Conservation (phyloP, 2,329 filamentous ascomycete genomes). For the Hymenoscyphus infarciens region DNA sequence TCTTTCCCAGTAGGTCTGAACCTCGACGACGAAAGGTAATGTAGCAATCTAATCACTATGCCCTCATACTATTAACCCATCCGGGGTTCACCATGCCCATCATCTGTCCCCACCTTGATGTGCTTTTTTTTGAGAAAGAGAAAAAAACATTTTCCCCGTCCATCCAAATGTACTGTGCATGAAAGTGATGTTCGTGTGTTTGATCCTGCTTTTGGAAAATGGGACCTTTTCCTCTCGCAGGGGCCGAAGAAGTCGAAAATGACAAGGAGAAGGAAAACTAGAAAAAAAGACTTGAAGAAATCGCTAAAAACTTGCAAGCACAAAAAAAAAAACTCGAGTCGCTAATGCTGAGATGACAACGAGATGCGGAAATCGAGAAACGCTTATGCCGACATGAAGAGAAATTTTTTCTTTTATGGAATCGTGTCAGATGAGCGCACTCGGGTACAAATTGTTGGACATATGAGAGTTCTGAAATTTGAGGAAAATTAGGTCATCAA, state of each 20-base stretch:
- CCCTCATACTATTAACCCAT: not conserved
- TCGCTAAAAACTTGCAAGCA: slow-evolving; percentile 27
- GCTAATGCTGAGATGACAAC: slow-evolving; percentile 27
- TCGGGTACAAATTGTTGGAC: slow-evolving; percentile 32
- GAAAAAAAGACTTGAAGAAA: slow-evolving; percentile 23
- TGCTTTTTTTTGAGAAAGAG: not conserved
- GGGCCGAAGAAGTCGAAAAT: not conserved
- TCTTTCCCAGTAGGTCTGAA: not conserved
- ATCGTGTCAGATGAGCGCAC: slow-evolving; percentile 16
- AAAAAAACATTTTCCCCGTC: not conserved
- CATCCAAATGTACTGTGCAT: not conserved
- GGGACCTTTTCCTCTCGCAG: not conserved
- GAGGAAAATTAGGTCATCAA: slow-evolving; percentile 4
- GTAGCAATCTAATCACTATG: not conserved
- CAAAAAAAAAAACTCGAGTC: slow-evolving; percentile 23
- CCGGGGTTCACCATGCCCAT: not conserved
- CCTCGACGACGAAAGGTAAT: not conserved
- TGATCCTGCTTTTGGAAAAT: not conserved
- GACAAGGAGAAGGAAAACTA: not conserved
- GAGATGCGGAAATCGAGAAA: slow-evolving; percentile 19
- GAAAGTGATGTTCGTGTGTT: not conserved
- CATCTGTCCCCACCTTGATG: not conserved
- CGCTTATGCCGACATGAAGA: slow-evolving; percentile 28
- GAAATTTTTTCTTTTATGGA: slow-evolving; percentile 14
- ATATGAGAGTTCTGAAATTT: slow-evolving; percentile 23